Base-by-base conservation (phyloP, 2,329 filamentous ascomycete genomes). In the Triangularia setosa region DNA sequence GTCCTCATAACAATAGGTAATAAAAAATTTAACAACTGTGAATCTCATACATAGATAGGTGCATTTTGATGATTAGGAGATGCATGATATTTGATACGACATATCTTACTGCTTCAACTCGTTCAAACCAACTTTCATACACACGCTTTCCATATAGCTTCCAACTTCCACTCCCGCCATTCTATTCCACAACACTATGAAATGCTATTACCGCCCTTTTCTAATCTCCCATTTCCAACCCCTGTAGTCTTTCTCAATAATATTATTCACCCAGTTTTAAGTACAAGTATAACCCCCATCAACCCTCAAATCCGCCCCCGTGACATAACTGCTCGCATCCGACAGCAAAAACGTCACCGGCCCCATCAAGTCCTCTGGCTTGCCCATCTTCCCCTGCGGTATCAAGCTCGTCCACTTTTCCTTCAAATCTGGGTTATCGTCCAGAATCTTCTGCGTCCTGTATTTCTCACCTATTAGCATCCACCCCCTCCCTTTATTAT, bases 371-470 rank as follows among this genome's bases (percentile, higher is more conserved):
- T 98, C 94, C 75, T 93, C 88, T 0, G 94, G 94, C 60, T 88
- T 84, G 25, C 94, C 94, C 92, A 98, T 97, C 80, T 94, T 94
- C 64, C 93, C 94, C 74, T 92, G 88, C 0, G 95, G 95, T 67
- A 97, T 98, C 61, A 96, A 83, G 1, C 90, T 93, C 14, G 88
- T 96, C 94, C 94, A 98, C 78, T 95, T 89, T 74, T 89, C 84
- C 77, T 93, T 91, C 44, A 98, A 86, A 62, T 95, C 92, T 21
- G 93, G 93, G 77, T 96, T 96, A 65, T 97, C 92, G 68, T 95
- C 90, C 25, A 98, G 86, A 71, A 98, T 97, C 81, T 96, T 96
- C 80, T 93, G 88, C 52, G 93, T 97, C 61, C 91, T 96, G 73
- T 58, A 55, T 24, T 48, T 16, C 2, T 14, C 52, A 14, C 21